Evolutionary conservation across 805 yeast genomes (phyloP).

Genomic region (Candida suzukii): DNA sequence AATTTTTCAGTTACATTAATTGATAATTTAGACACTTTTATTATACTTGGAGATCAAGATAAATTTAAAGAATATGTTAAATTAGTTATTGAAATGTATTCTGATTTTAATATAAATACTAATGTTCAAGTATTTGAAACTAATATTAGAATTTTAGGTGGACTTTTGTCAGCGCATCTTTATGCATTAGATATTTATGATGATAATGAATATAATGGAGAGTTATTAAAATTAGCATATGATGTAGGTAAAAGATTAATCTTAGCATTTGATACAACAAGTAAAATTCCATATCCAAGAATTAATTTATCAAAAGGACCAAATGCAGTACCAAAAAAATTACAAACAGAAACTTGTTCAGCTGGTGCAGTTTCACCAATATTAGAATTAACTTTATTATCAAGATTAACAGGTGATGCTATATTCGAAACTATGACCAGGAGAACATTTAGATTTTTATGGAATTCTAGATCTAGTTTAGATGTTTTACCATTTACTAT

Average conservation of each 20-base stretch:
- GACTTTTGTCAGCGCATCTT: constrained; percentile 71
- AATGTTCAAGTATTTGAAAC: constrained; percentile 86
- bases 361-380: constrained; percentile 85
- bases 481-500: constrained; percentile 76
- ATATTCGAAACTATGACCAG: constrained; percentile 58
- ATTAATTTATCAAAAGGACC: constrained; percentile 58
- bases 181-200: constrained; percentile 50
- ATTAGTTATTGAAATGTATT: constrained; percentile 28
- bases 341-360: constrained; percentile 66
- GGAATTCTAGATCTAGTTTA: constrained; percentile 57
- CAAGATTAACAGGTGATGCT: constrained; percentile 67
- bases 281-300: constrained; percentile 74
- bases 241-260: constrained; percentile 69
- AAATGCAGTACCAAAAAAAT: constrained; percentile 30
- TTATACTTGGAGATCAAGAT: constrained; percentile 59
- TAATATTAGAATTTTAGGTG: constrained; percentile 77
- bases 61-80: constrained; percentile 42
- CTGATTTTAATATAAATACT: constrained; percentile 53
- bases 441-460: constrained; percentile 57
- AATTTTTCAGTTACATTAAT: constrained; percentile 72
- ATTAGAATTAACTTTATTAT: constrained; percentile 71
- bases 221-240: constrained; percentile 60
- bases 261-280: constrained; percentile 58
- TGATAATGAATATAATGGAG: constrained; percentile 55
- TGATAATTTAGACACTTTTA: constrained; percentile 74